These are phyloP conservation scores for Verticillium zaregamsianum DNA, from an alignment of 2,329 filamentous ascomycete genomes.

Conservation along the genomic window DNA sequence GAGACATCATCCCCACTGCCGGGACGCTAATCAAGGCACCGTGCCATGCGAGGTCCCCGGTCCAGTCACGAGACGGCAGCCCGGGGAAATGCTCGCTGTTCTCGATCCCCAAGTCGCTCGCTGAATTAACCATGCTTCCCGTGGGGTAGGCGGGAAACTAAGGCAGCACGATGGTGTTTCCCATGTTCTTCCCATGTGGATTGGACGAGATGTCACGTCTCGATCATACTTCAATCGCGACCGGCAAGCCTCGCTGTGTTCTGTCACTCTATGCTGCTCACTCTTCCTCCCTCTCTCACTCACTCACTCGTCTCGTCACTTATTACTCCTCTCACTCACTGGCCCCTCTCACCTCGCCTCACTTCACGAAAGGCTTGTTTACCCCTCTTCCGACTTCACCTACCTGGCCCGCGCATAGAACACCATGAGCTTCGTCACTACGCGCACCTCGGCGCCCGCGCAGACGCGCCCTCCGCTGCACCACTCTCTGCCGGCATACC, in stretches of 20 bases:
- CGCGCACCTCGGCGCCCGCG: neutral
- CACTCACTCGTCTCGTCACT: neutral
- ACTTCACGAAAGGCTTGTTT: neutral
- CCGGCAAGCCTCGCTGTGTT: neutral
- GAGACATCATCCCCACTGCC: neutral
- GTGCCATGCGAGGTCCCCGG: neutral
- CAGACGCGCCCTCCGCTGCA: neutral
- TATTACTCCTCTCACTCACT: neutral
- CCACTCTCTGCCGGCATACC: neutral
- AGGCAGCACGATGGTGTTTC: too few species aligned
- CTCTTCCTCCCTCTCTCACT: neutral
- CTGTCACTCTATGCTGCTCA: neutral
- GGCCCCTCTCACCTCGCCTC: neutral
- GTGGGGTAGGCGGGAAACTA: neutral
- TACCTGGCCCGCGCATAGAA: too few species aligned
- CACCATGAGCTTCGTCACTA: constrained; percentile 1
- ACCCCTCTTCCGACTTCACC: neutral
- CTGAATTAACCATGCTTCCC: neutral
- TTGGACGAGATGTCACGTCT: neutral
- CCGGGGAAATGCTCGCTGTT: neutral
- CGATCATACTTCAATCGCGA: neutral
- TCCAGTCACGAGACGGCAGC: neutral
- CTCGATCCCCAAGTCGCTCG: neutral
- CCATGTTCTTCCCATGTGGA: neutral
- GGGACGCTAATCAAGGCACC: neutral